A percentile compares a stretch with the other conserved stretches of the same genome.
These are phyloP conservation scores for Phialophora expanda DNA, from an alignment of 2,329 filamentous ascomycete genomes.

Conservation along the genomic window DNA sequence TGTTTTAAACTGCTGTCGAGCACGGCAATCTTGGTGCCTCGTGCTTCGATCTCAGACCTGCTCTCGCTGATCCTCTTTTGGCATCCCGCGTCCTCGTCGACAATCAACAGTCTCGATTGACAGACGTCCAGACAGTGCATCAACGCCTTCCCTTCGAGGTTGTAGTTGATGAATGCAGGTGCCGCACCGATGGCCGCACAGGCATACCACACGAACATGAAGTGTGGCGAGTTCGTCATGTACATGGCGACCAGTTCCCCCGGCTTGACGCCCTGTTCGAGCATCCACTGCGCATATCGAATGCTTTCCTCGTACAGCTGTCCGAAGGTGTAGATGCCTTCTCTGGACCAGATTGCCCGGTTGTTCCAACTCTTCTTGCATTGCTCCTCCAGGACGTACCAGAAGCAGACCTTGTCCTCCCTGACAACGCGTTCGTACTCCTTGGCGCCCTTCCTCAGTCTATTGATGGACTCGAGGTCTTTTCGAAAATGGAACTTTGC, in stretches of 20 bases:
- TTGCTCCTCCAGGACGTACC: constrained; percentile 68
- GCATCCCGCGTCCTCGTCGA: constrained; percentile 63
- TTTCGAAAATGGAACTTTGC: constrained; percentile 71
- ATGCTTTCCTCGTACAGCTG: constrained; percentile 62
- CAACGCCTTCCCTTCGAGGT: constrained; percentile 64
- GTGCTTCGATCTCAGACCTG: constrained; percentile 52
- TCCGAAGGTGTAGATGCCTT: constrained; percentile 61
- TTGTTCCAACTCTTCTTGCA: constrained; percentile 59
- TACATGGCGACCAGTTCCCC: constrained; percentile 69
- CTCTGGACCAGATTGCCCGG: constrained; percentile 71
- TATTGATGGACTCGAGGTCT: constrained; percentile 60
- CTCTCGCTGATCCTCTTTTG: constrained; percentile 62
- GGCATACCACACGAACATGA: constrained; percentile 69
- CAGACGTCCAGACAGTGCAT: constrained; percentile 69
- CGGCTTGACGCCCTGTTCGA: constrained; percentile 62
- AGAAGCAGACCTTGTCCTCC: constrained; percentile 63
- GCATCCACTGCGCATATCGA: constrained; percentile 68
- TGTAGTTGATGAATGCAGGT: constrained; percentile 72
- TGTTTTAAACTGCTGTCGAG: constrained; percentile 57
- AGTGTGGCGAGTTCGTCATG: constrained; percentile 71
- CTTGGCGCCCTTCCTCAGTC: constrained; percentile 51
- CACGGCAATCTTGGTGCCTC: constrained; percentile 64
- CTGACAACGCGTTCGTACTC: constrained; percentile 57
- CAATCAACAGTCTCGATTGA: constrained; percentile 61
- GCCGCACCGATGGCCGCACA: constrained; percentile 69